Evolutionary conservation across 192 early-diverging fungal genomes (phyloP), one percentile per base, ranked within the genome.

Genomic region (Coemansia sp.): DNA sequence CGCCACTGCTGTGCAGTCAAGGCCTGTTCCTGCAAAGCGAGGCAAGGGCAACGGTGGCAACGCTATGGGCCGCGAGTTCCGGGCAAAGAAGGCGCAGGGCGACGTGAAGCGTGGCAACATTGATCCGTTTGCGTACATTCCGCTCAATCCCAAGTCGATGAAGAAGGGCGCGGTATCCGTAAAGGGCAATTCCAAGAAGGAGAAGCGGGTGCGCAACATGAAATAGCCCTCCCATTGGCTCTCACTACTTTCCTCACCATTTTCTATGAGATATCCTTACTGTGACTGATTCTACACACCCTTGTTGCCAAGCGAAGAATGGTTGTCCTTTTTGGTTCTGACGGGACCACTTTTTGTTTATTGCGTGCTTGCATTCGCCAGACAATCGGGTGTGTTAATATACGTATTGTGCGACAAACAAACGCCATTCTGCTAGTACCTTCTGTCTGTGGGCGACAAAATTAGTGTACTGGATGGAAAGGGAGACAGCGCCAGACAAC

Each of bases 41-140:
- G 75, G 74, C 52, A 68, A 80, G 58, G 71, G 65, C 62, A 71
- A 56, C 53, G 35, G 15, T 11, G 71, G 67, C 41, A 39, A 39
- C 12, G 46, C 62, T 3, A 60, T 63, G 26, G 72, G 69, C 2
- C 71, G 85, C 64, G 91, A 97, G 64, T 97, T 88, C 84, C 86
- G 85, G 67, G 83, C 93, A 48, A 87, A 91, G 85, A 86, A 87
- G 68, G 95, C 95, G 10, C 80, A 86, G 44, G 95, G 95, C 61
- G 97, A 99, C 85, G 86, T 99, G 57, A 87, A 86, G 70, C 87
- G 88, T 44, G 92, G 90, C 40, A 87, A 86, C 65, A 81, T 91
- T 5, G 95, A 98, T 80, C 97, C 97, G 29, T 95, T 86, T 67
- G 92, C 94, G n/a, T 99, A 98, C 67, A 86, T 99, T 40, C 95